These are phyloP conservation scores for Tetratostichococcus sp. DNA, from an alignment of 139 green algal genomes.

Conservation along the genomic window DNA sequence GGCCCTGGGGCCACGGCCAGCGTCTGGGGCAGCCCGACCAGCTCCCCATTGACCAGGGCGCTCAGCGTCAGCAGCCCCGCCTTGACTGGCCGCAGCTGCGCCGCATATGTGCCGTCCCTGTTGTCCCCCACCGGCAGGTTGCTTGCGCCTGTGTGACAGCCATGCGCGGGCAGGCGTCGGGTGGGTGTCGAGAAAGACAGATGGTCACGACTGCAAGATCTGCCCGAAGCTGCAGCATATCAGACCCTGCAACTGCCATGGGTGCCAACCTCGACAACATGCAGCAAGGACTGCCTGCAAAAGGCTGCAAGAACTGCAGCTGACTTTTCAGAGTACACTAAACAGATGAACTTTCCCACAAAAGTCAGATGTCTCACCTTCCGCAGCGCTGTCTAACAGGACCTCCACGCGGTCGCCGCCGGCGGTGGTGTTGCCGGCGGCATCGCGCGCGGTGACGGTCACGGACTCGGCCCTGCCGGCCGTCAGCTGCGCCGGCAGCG, in stretches of 20 bases:
- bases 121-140: not conserved
- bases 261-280: too few relatives aligned
- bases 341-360: too few relatives aligned
- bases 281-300: too few relatives aligned
- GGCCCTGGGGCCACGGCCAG: constrained; percentile 2
- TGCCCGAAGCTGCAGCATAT: too few relatives aligned
- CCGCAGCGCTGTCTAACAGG: constrained; percentile 9
- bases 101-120: constrained; percentile 2
- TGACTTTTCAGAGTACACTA: too few relatives aligned
- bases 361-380: too few relatives aligned
- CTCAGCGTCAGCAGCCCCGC: constrained; percentile 13
- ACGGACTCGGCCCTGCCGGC: constrained; percentile 9
- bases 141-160: not conserved
- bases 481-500: constrained; percentile 5
- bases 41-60: constrained; percentile 18
- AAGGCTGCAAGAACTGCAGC: too few relatives aligned
- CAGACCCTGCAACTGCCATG: too few relatives aligned
- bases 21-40: constrained; percentile 6
- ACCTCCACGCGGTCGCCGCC: constrained; percentile 10
- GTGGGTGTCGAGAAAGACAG: too few relatives aligned
- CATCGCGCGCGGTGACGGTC: constrained; percentile 9
- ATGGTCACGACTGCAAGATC: too few relatives aligned
- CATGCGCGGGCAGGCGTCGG: too few relatives aligned
- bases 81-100: not conserved
- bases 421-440: constrained; percentile 11